Evolutionary conservation across 139 green algal genomes (phyloP).

Genomic region (Raphidocelis subcapitata): DNA sequence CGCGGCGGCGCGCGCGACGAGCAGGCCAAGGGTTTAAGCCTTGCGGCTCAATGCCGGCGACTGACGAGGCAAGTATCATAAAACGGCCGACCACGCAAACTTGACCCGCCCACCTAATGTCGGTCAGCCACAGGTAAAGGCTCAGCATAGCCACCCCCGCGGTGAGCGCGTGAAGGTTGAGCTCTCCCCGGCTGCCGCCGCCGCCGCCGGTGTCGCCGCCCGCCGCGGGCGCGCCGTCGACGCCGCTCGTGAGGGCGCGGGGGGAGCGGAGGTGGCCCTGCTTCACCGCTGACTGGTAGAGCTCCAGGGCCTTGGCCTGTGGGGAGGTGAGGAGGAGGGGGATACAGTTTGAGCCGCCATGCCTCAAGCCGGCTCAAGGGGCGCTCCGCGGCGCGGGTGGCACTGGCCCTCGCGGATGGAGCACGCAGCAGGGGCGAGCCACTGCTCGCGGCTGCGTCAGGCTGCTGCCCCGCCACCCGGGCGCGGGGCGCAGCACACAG

Average conservation of each 20-base stretch:
- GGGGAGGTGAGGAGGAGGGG: slow-evolving; percentile 34
- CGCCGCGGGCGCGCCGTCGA: background rate
- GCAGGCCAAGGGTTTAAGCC: too few relatives aligned
- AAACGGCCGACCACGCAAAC: too few relatives aligned
- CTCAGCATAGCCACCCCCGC: slow-evolving; percentile 81
- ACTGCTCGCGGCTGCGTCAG: too few relatives aligned
- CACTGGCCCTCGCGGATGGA: too few relatives aligned
- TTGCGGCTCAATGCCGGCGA: too few relatives aligned
- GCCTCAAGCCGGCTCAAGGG: too few relatives aligned
- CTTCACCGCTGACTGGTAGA: slow-evolving; percentile 55
- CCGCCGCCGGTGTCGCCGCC: background rate
- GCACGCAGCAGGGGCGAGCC: too few relatives aligned
- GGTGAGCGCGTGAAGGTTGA: slow-evolving; percentile 86
- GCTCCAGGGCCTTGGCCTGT: slow-evolving; percentile 52
- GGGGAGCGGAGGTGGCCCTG: slow-evolving; percentile 46
- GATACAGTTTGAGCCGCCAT: slow-evolving; percentile 38
- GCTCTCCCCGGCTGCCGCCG: slow-evolving; percentile 36
- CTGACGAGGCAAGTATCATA: too few relatives aligned
- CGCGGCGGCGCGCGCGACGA: too few relatives aligned
- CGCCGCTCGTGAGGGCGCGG: slow-evolving; percentile 1
- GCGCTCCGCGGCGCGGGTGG: too few relatives aligned
- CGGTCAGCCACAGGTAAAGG: slow-evolving; percentile 75
- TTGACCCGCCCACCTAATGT: slow-evolving; percentile 58
- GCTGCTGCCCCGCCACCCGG: too few relatives aligned
- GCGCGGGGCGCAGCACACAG: too few relatives aligned